phyloP scores from a whole-genome alignment of 2,329 filamentous ascomycete genomes.

The Talaromyces sp. region DNA sequence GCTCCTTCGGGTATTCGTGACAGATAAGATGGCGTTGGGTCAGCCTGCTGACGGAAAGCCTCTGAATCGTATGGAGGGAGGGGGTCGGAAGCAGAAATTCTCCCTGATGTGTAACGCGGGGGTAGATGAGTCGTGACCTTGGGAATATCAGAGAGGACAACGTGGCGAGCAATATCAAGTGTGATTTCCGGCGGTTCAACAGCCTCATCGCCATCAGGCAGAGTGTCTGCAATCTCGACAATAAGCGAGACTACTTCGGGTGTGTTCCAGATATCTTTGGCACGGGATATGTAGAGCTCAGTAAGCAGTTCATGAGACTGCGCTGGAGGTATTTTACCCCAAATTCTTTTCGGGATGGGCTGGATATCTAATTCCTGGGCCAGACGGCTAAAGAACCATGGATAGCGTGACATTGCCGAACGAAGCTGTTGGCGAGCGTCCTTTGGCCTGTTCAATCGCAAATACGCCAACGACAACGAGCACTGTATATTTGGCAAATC shows the following conservation, averaged over 20 bases:
- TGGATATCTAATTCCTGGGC: slow-evolving; percentile 77
- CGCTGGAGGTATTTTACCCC: slow-evolving; percentile 68
- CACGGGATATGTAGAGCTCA: slow-evolving; percentile 68
- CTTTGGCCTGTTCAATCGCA: slow-evolving; percentile 62
- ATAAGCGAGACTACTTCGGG: slow-evolving; percentile 65
- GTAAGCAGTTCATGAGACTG: slow-evolving; percentile 64
- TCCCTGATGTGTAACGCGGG: slow-evolving; percentile 55
- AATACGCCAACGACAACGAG: slow-evolving; percentile 69
- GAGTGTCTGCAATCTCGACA: slow-evolving; percentile 60
- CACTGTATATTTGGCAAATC: slow-evolving; percentile 67
- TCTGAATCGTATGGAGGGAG: slow-evolving; percentile 61
- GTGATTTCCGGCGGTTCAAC: slow-evolving; percentile 44
- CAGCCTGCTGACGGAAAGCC: slow-evolving; percentile 29
- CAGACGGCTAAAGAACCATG: slow-evolving; percentile 78
- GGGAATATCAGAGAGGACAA: slow-evolving; percentile 71
- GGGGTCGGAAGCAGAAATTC: slow-evolving; percentile 75
- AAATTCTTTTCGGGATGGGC: slow-evolving; percentile 69
- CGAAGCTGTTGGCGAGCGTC: slow-evolving; percentile 62
- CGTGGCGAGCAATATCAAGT: slow-evolving; percentile 64
- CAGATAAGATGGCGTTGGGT: slow-evolving; percentile 28
- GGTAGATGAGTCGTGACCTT: slow-evolving; percentile 67
- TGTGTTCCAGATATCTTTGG: slow-evolving; percentile 83
- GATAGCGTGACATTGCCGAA: slow-evolving; percentile 65
- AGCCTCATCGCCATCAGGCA: slow-evolving; percentile 39
- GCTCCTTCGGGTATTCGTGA: slow-evolving; percentile 26